phyloP scores from a whole-genome alignment of 129 eudicot species.

The Glebionis coronaria region DNA sequence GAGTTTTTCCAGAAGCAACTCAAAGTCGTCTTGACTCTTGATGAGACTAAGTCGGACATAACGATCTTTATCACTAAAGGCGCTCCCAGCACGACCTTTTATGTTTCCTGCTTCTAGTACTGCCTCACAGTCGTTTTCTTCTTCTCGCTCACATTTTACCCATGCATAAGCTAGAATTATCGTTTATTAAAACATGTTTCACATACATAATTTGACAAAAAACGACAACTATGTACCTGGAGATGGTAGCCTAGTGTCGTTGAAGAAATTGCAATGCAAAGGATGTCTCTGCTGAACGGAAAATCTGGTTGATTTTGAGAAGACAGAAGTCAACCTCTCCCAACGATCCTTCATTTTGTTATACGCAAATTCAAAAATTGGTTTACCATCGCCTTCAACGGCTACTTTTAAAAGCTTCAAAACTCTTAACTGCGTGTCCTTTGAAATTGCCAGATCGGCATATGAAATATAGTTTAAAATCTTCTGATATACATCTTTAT shows the following conservation, averaged over 20 bases:
- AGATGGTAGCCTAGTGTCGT: slow-evolving; percentile 53
- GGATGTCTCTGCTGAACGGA: slow-evolving; percentile 55
- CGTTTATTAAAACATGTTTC: too few species aligned
- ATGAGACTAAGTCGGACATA: too few species aligned
- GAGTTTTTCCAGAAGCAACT: too few species aligned
- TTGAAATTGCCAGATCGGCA: slow-evolving; percentile 49
- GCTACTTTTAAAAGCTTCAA: slow-evolving; percentile 57
- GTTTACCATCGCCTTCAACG: slow-evolving; percentile 38
- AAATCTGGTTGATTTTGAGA: slow-evolving; percentile 50
- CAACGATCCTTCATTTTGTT: slow-evolving; percentile 53
- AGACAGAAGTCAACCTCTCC: slow-evolving; percentile 34
- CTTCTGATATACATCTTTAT: slow-evolving; percentile 46
- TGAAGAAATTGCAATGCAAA: slow-evolving; percentile 47
- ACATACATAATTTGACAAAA: slow-evolving; percentile 3
- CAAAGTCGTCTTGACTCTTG: too few species aligned
- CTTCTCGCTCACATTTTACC: slow-evolving; percentile 67
- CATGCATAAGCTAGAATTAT: slow-evolving; percentile 36
- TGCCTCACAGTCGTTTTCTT: slow-evolving; percentile 33
- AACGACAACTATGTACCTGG: slow-evolving; percentile 83
- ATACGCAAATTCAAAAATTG: slow-evolving; percentile 43
- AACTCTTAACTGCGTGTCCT: slow-evolving; percentile 66
- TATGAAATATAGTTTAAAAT: slow-evolving; percentile 30
- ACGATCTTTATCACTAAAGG: too few species aligned
- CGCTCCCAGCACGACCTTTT: too few species aligned
- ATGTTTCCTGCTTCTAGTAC: too few species aligned